A percentile compares a stretch with the other conserved stretches of the same genome.
Evolutionary conservation across 2,329 filamentous ascomycete genomes (phyloP).

Genomic region (Rasamsonia emersonii): DNA sequence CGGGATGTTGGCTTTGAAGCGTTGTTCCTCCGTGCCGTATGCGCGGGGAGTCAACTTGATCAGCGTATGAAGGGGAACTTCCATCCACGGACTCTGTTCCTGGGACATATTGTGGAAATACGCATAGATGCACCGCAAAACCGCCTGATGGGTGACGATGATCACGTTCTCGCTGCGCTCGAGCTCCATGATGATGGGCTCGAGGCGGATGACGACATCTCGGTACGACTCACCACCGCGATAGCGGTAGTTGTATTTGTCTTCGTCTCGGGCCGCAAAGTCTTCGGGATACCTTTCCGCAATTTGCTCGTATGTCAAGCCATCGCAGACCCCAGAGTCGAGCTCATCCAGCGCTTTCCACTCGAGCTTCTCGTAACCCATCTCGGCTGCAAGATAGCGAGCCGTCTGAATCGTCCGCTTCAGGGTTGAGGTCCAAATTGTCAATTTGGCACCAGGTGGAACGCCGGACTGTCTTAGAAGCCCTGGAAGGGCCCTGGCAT

Average conservation of each 20-base stretch:
- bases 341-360: conserved; percentile 99
- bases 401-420: conserved; percentile 87
- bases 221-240: conserved; percentile 92
- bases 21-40: conserved; percentile 84
- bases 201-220: conserved; percentile 92
- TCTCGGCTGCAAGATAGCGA: conserved; percentile 63
- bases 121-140: conserved; percentile 92
- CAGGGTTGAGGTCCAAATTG: conserved; percentile 67
- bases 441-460: conserved; percentile 55
- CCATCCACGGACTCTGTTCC: conserved; percentile 93
- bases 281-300: conserved; percentile 86
- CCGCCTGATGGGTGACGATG: conserved; percentile 95
- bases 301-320: conserved; percentile 92
- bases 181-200: conserved; percentile 99
- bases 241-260: conserved; percentile 99
- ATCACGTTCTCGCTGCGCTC: conserved; percentile 94
- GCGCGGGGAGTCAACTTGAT: conserved; percentile 94
- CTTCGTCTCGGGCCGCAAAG: conserved; percentile 88
- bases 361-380: conserved; percentile 78
- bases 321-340: conserved; percentile 92
- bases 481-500: conserved; percentile 74
- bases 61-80: conserved; percentile 88
- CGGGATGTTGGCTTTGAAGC: conserved; percentile 82
- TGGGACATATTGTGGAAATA: conserved; percentile 99
- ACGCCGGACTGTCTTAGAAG: conserved; percentile 80